These are phyloP conservation scores for Lentinula edodes DNA, from an alignment of 768 basidiomycete species.

Conservation along the genomic window DNA sequence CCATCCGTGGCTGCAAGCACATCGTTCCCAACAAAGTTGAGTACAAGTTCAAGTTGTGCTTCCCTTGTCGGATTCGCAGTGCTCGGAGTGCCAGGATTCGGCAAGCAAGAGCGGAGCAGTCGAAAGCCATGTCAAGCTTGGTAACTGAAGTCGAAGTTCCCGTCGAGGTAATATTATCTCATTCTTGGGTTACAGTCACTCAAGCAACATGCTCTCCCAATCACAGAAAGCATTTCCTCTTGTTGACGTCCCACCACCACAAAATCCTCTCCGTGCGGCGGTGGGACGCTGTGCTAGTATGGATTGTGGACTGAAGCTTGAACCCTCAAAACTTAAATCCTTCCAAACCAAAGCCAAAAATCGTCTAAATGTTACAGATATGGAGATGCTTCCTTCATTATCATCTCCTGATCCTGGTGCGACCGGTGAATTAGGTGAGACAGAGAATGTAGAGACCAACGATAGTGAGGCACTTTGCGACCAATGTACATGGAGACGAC, in stretches of 20 bases:
- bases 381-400: background rate
- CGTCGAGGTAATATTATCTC: background rate
- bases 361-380: too few relatives aligned
- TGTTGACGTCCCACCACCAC: background rate
- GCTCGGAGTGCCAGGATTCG: background rate
- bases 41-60: background rate
- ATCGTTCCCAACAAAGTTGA: background rate
- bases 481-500: background rate
- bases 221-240: background rate
- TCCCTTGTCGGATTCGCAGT: background rate
- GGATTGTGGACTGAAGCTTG: conserved; percentile 1
- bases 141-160: background rate
- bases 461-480: background rate
- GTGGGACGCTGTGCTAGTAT: background rate
- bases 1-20: background rate
- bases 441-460: background rate
- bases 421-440: too few relatives aligned
- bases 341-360: background rate
- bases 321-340: background rate
- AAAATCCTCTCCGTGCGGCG: background rate
- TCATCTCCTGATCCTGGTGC: too few relatives aligned
- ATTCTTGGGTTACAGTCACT: background rate
- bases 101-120: background rate
- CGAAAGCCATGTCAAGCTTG: background rate
- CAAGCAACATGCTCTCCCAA: background rate